Evolutionary conservation across 2,329 filamentous ascomycete genomes (phyloP), one percentile per base, ranked within the genome.

Genomic region (Cytospora paraplurivora): DNA sequence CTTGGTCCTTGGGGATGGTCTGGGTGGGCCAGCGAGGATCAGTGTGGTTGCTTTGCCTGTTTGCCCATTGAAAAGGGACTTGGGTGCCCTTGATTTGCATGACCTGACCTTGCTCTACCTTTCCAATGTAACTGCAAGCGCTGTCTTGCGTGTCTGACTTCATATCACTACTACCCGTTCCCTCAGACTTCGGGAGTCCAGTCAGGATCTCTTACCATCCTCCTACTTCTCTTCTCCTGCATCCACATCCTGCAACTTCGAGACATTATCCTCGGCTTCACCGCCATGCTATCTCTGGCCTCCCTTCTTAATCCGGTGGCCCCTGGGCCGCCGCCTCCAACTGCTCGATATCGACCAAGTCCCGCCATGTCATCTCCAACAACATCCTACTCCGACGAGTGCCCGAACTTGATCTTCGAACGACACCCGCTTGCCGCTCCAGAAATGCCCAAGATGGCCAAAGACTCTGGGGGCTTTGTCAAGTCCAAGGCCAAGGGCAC

Each of bases 251-350:
- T 75, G 74, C 80, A 81, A 72, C 81, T 82, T 74, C 73, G 67
- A 77, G 73, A 75, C 74, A 76, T 72, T 66, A 67, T 67, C 72
- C 68, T 62, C 64, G 62, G 65, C 68, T 66, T 71, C 74, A 74
- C 72, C 71, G 74, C 70, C 71, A 90, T 90, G 88, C 75, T 88
- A 66, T 86, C 88, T 55, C 80, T 90, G 68, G 80, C 85, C 44
- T 87, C 85, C 68, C 81, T 91, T 70, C 83, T 90, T 72, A 91
- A 90, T 72, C 88, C 88, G 69, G 75, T 79, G 58, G 79, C 82
- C 66, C 72, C 80, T 63, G 76, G 77, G 67, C 72, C 74, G 60
- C 69, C 49, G 44, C 61, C 71, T 57, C 68, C 78, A 74, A 72
- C 75, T 68, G 76, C 73, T 73, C 76, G 72, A 71, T 76, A 77